These are phyloP conservation scores for Bretziella fagacearum DNA, from an alignment of 2,329 filamentous ascomycete genomes.

Conservation along the genomic window DNA sequence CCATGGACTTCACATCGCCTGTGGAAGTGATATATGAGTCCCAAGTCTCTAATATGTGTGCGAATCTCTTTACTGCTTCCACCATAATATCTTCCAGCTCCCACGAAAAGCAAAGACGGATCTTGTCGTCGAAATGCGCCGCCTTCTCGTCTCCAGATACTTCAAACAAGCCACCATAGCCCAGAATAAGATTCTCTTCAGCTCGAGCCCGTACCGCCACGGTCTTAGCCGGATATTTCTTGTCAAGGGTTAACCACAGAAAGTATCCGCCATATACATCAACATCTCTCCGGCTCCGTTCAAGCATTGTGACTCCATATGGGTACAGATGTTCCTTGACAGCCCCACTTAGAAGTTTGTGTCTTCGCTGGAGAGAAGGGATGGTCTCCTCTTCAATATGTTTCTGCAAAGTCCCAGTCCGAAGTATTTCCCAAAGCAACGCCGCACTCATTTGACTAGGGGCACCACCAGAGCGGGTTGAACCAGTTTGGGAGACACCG, in stretches of 20 bases:
- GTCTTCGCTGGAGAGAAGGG: constrained; percentile 30
- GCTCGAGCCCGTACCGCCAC: constrained; percentile 40
- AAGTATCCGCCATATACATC: constrained; percentile 65
- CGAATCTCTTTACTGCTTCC: constrained; percentile 51
- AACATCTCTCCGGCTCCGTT: constrained; percentile 25
- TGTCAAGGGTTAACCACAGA: constrained; percentile 56
- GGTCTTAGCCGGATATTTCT: constrained; percentile 30
- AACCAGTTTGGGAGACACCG: constrained; percentile 36
- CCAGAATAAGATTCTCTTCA: constrained; percentile 51
- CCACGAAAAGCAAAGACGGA: constrained; percentile 58
- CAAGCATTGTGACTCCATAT: constrained; percentile 35
- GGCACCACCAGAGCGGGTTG: constrained; percentile 39
- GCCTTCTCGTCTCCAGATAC: constrained; percentile 39
- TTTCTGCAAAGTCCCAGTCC: constrained; percentile 26
- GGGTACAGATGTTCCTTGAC: constrained; percentile 44
- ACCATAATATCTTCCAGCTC: constrained; percentile 47
- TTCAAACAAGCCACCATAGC: constrained; percentile 53
- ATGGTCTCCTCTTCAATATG: constrained; percentile 28
- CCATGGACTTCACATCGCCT: constrained; percentile 2
- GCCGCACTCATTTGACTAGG: constrained; percentile 38
- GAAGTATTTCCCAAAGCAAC: constrained; percentile 32
- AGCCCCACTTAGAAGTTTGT: constrained; percentile 36
- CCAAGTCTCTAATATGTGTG: constrained; percentile 24
- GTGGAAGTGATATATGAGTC: constrained; percentile 19
- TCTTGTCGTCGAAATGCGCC: constrained; percentile 38